Evolutionary conservation across 805 yeast genomes (phyloP).

Genomic region (Schwanniomyces sp.): DNA sequence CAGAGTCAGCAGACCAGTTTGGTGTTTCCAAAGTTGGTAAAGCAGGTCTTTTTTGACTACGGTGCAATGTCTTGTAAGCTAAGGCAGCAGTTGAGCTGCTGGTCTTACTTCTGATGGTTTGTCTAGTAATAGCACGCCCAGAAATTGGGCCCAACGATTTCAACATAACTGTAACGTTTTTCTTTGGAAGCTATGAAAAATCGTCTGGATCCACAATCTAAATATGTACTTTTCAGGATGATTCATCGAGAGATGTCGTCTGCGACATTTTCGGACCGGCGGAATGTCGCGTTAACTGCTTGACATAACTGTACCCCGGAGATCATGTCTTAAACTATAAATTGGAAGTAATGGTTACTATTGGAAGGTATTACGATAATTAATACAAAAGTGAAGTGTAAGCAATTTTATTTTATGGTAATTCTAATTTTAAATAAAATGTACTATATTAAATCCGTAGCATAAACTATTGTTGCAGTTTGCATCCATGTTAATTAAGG

Average conservation of each 20-base stretch:
- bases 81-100: slow-evolving; percentile 87
- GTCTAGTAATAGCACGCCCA: slow-evolving; percentile 5
- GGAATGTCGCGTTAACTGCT: background rate
- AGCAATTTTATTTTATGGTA: too few species aligned
- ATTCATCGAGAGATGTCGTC: slow-evolving; percentile 1
- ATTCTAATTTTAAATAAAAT: too few species aligned
- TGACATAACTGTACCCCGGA: too few species aligned
- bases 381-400: too few species aligned
- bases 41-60: slow-evolving; percentile 83
- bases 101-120: slow-evolving; percentile 16
- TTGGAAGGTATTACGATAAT: too few species aligned
- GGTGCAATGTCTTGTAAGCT: slow-evolving; percentile 89
- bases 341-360: background rate
- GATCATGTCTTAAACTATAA: too few species aligned
- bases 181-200: background rate
- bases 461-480: too few species aligned
- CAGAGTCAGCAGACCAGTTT: slow-evolving; percentile 93
- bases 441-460: too few species aligned
- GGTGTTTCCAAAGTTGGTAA: slow-evolving; percentile 93
- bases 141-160: slow-evolving; percentile 1
- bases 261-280: slow-evolving; percentile 4
- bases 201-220: background rate
- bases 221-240: background rate
- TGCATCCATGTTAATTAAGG: too few species aligned
- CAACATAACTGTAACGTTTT: background rate